Evolutionary conservation across 495 filamentous ascomycete species (phyloP), one percentile per base, ranked within the genome.

Genomic region (Articulospora tetracladia): DNA sequence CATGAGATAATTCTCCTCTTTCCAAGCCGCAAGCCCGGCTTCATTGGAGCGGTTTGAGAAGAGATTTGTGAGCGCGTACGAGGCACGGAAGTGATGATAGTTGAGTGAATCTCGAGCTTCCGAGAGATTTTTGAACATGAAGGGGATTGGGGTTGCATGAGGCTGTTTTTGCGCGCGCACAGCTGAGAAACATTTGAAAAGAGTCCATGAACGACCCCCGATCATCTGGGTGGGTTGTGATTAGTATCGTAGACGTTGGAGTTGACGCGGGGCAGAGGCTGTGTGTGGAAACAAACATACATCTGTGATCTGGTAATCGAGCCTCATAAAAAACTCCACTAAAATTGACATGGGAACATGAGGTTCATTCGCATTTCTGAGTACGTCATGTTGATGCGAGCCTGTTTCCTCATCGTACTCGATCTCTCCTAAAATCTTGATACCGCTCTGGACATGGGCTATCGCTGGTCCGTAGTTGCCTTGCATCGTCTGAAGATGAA

Each of bases 361-460:
- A 34, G 50, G 59, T 12, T 23, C 15, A 8, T 10, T 23, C n/a
- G 57, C 19, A 8, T 15, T 46, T 23, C 11, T 47, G 13, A 58
- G 27, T 7, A 46, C 24, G 0, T 24, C 22, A 53, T 61, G 63
- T 1, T 58, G 26, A 46, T 55, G 26, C 8, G 20, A 15, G 22
- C 50, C 32, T 19, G 13, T 47, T 12, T 57, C 23, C 20, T 61
- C 59, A 26, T 65, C 24, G 24, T 61, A 58, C 25, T 55, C 20
- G 2, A 61, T 55, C 54, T 61, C 58, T 15, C 51, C 51, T 6
- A 79, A 62, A n/a, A 79, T 63, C 23, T 64, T 71, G 15, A 73
- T 22, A 3, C 79, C 79, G 54, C 67, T 76, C 57, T 75, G 70
- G 12, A 85, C 71, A 68, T 85, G 82, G 2, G 67, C 58, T 17